phyloP scores from a whole-genome alignment of 2,329 filamentous ascomycete species.

The Boeremia exigua region DNA sequence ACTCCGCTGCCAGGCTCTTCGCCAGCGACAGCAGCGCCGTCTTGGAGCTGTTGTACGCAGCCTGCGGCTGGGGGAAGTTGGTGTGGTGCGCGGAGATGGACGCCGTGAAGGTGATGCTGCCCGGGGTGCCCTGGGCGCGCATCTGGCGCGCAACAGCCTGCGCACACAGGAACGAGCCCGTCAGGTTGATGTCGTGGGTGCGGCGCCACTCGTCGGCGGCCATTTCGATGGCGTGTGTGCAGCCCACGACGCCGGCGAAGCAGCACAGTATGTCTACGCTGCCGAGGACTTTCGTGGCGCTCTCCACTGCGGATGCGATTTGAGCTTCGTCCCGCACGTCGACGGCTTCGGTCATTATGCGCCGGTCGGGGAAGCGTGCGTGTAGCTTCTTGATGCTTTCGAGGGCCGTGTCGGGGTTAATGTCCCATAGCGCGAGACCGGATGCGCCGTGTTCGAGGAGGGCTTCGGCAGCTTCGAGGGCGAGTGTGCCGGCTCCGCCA shows the following conservation, averaged over 20 bases:
- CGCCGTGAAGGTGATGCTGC: constrained; percentile 70
- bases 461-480: constrained; percentile 63
- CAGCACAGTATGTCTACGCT: constrained; percentile 64
- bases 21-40: constrained; percentile 69
- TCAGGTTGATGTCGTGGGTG: constrained; percentile 74
- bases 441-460: constrained; percentile 71
- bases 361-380: constrained; percentile 60
- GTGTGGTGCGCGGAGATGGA: constrained; percentile 72
- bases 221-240: constrained; percentile 66
- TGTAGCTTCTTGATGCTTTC: constrained; percentile 55
- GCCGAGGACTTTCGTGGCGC: constrained; percentile 54
- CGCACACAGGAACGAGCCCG: constrained; percentile 72
- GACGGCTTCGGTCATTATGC: constrained; percentile 59
- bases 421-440: constrained; percentile 67
- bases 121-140: constrained; percentile 54
- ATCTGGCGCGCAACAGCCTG: constrained; percentile 64
- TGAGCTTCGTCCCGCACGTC: constrained; percentile 64
- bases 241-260: constrained; percentile 73
- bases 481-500: constrained; percentile 70
- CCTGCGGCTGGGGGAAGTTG: constrained; percentile 76
- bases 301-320: constrained; percentile 50
- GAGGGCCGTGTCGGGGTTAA: constrained; percentile 54
- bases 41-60: constrained; percentile 75
- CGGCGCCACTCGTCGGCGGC: constrained; percentile 64
- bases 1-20: constrained; percentile 73